Conservation (phyloP, 768 basidiomycete species). For the Ramaria sp. region DNA sequence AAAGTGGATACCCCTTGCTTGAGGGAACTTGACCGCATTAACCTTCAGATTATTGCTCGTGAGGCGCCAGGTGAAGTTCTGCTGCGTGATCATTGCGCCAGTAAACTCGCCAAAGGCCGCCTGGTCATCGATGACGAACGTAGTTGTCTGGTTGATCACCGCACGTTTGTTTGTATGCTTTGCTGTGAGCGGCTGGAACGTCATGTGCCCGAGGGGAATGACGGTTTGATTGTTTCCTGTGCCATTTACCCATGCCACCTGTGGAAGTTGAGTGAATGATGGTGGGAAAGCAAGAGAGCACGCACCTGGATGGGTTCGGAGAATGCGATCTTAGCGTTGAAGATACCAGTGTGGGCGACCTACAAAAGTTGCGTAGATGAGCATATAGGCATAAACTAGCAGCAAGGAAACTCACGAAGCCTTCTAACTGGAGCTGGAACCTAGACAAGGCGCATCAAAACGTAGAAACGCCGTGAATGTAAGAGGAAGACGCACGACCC, state of each 20-base stretch:
- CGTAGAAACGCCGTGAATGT: neutral
- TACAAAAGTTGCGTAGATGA: conserved; percentile 14
- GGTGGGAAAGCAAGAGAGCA: neutral
- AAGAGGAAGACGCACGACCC: conserved; percentile 33
- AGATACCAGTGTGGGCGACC: conserved; percentile 59
- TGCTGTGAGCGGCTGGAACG: conserved; percentile 36
- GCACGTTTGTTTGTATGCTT: conserved; percentile 37
- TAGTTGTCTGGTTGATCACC: conserved; percentile 46
- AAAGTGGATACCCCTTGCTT: conserved; percentile 54
- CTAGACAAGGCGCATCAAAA: neutral
- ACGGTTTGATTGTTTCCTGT: conserved; percentile 27
- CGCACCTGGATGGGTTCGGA: conserved; percentile 37
- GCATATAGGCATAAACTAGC: neutral
- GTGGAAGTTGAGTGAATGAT: neutral
- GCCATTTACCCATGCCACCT: conserved; percentile 42
- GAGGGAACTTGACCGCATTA: conserved; percentile 57
- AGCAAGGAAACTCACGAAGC: neutral
- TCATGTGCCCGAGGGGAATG: conserved; percentile 44
- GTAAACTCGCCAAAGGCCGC: conserved; percentile 54
- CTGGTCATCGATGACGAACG: conserved; percentile 46
- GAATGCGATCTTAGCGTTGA: conserved; percentile 54
- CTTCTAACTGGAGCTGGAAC: neutral
- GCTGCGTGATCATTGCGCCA: conserved; percentile 49
- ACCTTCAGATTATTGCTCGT: conserved; percentile 45
- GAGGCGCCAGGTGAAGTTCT: conserved; percentile 60